Evolutionary conservation across 1,284 basidiomycete genomes (phyloP).

Genomic region (Malassezia obtusa): DNA sequence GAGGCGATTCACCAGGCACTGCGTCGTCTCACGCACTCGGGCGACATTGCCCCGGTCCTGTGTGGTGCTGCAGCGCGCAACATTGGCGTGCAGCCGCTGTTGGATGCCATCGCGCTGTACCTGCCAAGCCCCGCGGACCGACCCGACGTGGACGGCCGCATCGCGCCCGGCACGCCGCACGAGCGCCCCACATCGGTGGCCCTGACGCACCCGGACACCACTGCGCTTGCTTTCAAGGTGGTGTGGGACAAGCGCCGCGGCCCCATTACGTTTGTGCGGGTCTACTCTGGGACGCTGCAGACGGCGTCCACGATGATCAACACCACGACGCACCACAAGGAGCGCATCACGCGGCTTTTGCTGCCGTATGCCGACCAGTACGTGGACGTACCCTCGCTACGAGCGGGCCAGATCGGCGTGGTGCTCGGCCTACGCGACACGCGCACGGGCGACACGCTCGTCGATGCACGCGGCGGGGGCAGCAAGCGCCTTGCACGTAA

Average conservation of each 20-base stretch:
- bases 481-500: conserved; percentile 21
- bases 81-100: conserved; percentile 67
- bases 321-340: conserved; percentile 60
- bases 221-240: conserved; percentile 71
- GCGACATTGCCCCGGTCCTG: conserved; percentile 65
- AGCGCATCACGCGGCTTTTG: conserved; percentile 66
- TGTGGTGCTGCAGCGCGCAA: conserved; percentile 73
- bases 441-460: conserved; percentile 74
- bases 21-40: conserved; percentile 59
- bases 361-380: conserved; percentile 68
- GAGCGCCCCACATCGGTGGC: neutral
- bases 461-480: conserved; percentile 20
- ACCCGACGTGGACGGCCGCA: conserved; percentile 13
- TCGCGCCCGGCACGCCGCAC: conserved; percentile 3
- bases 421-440: conserved; percentile 71
- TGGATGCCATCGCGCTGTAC: conserved; percentile 70
- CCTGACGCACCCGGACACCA: neutral
- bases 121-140: conserved; percentile 61
- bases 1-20: conserved; percentile 52
- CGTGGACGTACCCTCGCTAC: conserved; percentile 69
- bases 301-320: conserved; percentile 65
- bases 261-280: conserved; percentile 81
- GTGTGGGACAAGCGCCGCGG: conserved; percentile 70
- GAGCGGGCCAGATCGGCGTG: conserved; percentile 74
- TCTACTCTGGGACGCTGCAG: conserved; percentile 63